Base-by-base conservation (phyloP, 2,329 filamentous ascomycete species). In the Pyrenochaeta sp. region DNA sequence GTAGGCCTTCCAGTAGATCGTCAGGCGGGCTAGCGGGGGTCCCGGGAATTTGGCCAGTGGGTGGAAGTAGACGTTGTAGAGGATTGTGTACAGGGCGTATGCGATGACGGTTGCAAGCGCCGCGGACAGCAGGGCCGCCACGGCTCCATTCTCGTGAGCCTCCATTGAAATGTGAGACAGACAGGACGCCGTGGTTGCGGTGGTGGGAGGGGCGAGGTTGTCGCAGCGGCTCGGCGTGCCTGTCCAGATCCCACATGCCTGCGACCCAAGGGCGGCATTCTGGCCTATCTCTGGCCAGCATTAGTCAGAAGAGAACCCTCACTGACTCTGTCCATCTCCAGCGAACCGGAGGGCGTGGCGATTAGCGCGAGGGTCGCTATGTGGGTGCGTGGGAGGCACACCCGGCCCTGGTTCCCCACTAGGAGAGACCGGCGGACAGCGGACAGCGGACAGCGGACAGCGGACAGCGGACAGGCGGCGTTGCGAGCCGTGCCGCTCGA, bases 31-130 rank as follows among this genome's bases (percentile, higher is more conserved):
- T 9, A 67, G 27, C 4, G 50, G 64, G 28, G 81, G 80, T 5
- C 80, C 81, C 13, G 80, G 80, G 52, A 77, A 80, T 30, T 74
- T 73, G 45, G 75, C 68, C 5, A 82, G 68, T 2, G 80, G 80
- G 37, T 81, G 78, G 52, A 82, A 76, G 65, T 74, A 81, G 32
- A 77, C 65, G 60, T 73, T 75, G 66, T 80, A 78, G 28, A 64
- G 48, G 50, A 66, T 49, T 2, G 42, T 51, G 46, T 59, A 69
- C 13, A 64, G 50, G 13, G 47, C 57, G 44, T 68, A 72, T 2
- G 61, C 63, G 28, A 62, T 19, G 24, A 63, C 44, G 9, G 50
- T 55, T 19, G 66, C 53, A 24, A 65, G 22, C 10, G 49, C 62
- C 28, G 62, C 55, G 6, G 57, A 47, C 15, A 71, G 46, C 34